These are phyloP conservation scores for Populus nigra DNA, from an alignment of 345 rosid genomes.

Conservation along the genomic window DNA sequence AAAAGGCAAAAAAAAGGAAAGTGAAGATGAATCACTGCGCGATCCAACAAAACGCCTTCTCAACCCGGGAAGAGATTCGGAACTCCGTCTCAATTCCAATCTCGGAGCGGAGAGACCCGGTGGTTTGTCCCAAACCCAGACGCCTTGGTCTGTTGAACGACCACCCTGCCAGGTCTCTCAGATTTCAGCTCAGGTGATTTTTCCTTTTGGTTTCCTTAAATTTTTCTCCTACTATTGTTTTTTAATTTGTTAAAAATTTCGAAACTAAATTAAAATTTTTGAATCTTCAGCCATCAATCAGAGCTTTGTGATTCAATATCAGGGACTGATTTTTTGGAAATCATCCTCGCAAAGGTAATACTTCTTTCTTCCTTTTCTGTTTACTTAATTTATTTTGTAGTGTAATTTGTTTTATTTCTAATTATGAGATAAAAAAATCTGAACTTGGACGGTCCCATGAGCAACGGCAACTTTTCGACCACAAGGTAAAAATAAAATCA, in stretches of 20 bases:
- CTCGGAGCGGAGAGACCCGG: slow-evolving; percentile 43
- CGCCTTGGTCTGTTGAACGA: slow-evolving; percentile 50
- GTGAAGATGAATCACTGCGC: slow-evolving; percentile 60
- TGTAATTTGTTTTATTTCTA: background rate
- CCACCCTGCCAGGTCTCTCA: slow-evolving; percentile 48
- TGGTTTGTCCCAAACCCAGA: slow-evolving; percentile 76
- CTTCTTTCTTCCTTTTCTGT: background rate
- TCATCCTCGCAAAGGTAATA: slow-evolving; percentile 68
- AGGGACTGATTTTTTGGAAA: slow-evolving; percentile 65
- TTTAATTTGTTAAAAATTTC: background rate
- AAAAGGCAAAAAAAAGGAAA: background rate
- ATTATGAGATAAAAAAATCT: background rate
- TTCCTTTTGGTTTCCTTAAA: background rate
- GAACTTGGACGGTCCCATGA: background rate
- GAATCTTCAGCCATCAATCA: slow-evolving; percentile 61
- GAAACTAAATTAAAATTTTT: background rate
- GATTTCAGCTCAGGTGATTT: slow-evolving; percentile 56
- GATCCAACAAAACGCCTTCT: slow-evolving; percentile 48
- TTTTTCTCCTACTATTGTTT: background rate
- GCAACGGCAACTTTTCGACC: background rate
- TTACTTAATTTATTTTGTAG: background rate
- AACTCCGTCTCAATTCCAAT: slow-evolving; percentile 31
- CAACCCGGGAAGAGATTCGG: slow-evolving; percentile 52
- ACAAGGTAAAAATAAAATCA: background rate
- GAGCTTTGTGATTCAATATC: slow-evolving; percentile 59